phyloP scores from a whole-genome alignment of 108 stramenopile species.

The Cyclotella choctawhatcheeana region DNA sequence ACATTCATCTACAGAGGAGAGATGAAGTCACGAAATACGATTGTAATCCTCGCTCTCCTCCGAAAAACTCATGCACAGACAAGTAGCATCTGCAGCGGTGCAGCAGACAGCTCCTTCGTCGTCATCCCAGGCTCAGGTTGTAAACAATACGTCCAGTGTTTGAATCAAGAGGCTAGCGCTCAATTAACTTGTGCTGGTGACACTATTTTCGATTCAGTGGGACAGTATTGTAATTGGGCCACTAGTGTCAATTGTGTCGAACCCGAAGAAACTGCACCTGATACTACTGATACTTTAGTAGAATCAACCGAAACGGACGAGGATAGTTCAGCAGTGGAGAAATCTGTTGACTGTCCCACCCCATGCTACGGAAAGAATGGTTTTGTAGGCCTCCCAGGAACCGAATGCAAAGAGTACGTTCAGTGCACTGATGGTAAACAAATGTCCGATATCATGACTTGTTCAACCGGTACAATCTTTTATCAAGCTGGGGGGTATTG shows the following conservation, averaged over 20 bases:
- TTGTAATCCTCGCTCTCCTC: not conserved
- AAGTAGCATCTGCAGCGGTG: not conserved
- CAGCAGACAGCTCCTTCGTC: not conserved
- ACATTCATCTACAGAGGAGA: not conserved
- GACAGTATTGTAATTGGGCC: constrained; percentile 27
- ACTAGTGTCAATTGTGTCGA: constrained; percentile 4
- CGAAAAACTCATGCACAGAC: not conserved
- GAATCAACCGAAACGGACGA: not conserved
- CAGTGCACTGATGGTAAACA: not conserved
- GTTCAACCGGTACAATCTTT: not conserved
- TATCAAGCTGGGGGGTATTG: constrained; percentile 4
- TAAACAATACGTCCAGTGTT: constrained; percentile 3
- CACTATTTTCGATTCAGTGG: constrained; percentile 17
- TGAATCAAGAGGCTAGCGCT: not conserved
- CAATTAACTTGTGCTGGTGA: constrained; percentile 16
- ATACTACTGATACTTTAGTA: not conserved
- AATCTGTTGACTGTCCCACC: constrained; percentile 1
- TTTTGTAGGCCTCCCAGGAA: not conserved
- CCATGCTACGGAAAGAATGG: constrained; percentile 1
- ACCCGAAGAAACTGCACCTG: not conserved
- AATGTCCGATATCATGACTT: not conserved
- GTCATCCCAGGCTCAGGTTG: constrained; percentile 1
- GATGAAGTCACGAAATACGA: not conserved
- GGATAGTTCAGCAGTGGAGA: not conserved
- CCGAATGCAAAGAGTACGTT: constrained; percentile 10